Percentiles rank a stretch among this genome's conserved stretches.
Evolutionary conservation across 2,329 filamentous ascomycete genomes (phyloP).

Genomic region (Phoma sp.): DNA sequence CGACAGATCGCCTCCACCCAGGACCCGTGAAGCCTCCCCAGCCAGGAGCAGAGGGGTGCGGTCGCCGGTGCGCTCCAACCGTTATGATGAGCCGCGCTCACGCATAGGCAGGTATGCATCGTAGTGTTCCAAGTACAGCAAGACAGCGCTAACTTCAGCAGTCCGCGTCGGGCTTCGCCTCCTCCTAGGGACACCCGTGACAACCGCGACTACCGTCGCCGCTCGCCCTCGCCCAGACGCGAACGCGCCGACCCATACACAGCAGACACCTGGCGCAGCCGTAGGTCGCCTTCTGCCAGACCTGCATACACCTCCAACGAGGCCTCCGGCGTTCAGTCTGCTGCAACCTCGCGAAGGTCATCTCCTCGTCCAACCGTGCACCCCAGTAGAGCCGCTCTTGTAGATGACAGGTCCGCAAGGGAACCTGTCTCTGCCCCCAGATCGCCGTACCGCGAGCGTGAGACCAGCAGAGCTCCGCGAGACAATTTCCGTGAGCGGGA

Average conservation of each 20-base stretch:
- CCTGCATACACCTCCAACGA: slow-evolving; percentile 52
- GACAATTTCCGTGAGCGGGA: slow-evolving; percentile 31
- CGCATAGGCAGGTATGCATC: slow-evolving; percentile 42
- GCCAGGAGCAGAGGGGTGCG: slow-evolving; percentile 53
- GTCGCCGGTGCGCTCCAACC: slow-evolving; percentile 48
- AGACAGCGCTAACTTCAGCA: slow-evolving; percentile 19
- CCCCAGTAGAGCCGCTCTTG: slow-evolving; percentile 57
- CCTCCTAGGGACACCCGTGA: slow-evolving; percentile 45
- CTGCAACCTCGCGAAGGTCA: slow-evolving; percentile 64
- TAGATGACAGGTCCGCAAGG: slow-evolving; percentile 35
- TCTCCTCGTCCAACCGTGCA: slow-evolving; percentile 62
- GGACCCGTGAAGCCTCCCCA: slow-evolving; percentile 55
- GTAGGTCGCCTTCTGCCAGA: slow-evolving; percentile 58
- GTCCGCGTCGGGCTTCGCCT: slow-evolving; percentile 51
- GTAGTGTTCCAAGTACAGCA: not conserved
- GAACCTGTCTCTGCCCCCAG: slow-evolving; percentile 41
- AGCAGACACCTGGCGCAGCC: slow-evolving; percentile 58
- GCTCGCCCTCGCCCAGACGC: slow-evolving; percentile 60
- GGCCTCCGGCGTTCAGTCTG: slow-evolving; percentile 61
- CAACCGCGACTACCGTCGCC: slow-evolving; percentile 57
- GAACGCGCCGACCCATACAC: slow-evolving; percentile 56
- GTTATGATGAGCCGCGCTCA: slow-evolving; percentile 56
- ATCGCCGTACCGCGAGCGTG: slow-evolving; percentile 45
- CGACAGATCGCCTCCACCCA: slow-evolving; percentile 51
- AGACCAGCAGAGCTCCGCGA: slow-evolving; percentile 28